These are phyloP conservation scores for Andrographis paniculata DNA, from an alignment of 305 asterid species.

Conservation along the genomic window DNA sequence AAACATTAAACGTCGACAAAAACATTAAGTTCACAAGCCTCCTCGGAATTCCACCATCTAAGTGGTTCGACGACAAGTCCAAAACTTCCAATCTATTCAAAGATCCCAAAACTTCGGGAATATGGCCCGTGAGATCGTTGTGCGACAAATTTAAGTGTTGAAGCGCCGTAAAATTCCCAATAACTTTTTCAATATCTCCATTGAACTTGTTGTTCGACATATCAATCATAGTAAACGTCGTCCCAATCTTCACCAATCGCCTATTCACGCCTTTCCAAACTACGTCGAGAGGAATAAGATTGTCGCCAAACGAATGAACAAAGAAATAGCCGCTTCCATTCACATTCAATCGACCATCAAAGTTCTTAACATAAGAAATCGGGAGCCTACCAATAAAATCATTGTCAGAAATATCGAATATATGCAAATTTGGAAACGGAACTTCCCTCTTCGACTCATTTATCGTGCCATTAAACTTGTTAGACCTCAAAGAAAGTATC, in stretches of 20 bases:
- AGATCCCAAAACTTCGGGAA: background rate
- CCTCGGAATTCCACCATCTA: background rate
- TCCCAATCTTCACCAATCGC: too few species aligned
- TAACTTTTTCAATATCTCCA: background rate
- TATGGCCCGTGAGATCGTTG: background rate
- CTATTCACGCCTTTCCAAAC: too few species aligned
- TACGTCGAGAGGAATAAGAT: too few species aligned
- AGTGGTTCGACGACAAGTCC: background rate
- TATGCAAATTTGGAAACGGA: background rate
- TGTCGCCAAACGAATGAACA: too few species aligned
- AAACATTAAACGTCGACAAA: background rate
- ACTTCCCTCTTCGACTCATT: background rate
- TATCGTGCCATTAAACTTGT: background rate
- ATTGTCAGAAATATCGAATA: background rate
- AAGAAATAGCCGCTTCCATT: too few species aligned
- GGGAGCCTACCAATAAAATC: background rate
- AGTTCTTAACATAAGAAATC: too few species aligned
- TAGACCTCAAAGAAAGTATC: background rate
- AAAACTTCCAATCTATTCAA: background rate
- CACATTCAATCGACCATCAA: too few species aligned
- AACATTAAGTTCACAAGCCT: too few species aligned
- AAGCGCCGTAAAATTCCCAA: background rate
- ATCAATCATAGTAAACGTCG: too few species aligned
- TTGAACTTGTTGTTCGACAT: too few species aligned
- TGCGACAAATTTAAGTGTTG: background rate